These are phyloP conservation scores for Schizonepeta tenuifolia DNA, from an alignment of 257 asterid genomes.

Conservation along the genomic window DNA sequence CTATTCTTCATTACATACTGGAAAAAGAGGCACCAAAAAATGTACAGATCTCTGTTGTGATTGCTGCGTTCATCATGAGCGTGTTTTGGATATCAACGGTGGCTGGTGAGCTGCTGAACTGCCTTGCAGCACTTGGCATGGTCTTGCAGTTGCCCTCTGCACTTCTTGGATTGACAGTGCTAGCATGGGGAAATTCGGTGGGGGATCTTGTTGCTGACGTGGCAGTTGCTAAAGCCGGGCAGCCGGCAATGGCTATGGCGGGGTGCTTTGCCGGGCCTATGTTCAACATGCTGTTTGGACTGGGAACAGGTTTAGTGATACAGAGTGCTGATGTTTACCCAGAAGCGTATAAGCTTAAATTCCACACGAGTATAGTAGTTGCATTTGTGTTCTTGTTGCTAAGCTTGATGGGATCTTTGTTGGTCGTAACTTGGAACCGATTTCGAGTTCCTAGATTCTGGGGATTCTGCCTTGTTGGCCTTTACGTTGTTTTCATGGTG, in stretches of 20 bases:
- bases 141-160: conserved; percentile 70
- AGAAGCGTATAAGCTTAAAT: conserved; percentile 71
- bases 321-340: conserved; percentile 77
- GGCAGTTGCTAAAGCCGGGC: conserved; percentile 93
- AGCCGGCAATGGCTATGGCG: conserved; percentile 99
- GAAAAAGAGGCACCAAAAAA: conserved; percentile 82
- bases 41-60: conserved; percentile 62
- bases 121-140: conserved; percentile 81
- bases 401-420: conserved; percentile 94
- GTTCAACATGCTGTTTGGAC: conserved; percentile 98
- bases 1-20: conserved; percentile 65
- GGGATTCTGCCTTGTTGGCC: conserved; percentile 96
- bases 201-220: conserved; percentile 99
- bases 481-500: conserved; percentile 67
- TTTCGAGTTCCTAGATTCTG: conserved; percentile 94
- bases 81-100: conserved; percentile 93
- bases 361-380: conserved; percentile 86
- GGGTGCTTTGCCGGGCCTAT: conserved; percentile 98
- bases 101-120: conserved; percentile 91
- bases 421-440: conserved; percentile 87
- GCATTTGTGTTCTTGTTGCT: conserved; percentile 88
- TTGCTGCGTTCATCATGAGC: conserved; percentile 84
- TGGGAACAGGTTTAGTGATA: conserved; percentile 85
- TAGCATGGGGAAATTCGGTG: conserved; percentile 96
- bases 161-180: conserved; percentile 89